These are phyloP conservation scores for Boletus huronensis DNA, from an alignment of 768 basidiomycete genomes.

Conservation along the genomic window DNA sequence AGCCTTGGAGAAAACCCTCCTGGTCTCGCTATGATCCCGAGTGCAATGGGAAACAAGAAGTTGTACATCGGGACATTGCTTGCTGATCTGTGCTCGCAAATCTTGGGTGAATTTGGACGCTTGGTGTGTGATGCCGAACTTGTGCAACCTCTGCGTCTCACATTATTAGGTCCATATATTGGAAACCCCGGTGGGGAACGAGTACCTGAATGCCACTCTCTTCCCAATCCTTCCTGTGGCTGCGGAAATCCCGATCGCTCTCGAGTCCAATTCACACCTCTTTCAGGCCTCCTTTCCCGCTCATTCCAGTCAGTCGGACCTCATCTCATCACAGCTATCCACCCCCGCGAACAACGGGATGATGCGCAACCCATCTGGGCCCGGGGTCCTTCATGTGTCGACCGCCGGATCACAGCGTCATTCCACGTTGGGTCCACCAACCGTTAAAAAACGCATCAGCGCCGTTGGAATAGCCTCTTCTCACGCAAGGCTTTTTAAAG, in stretches of 20 bases:
- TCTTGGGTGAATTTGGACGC: slow-evolving; percentile 80
- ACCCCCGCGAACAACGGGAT: slow-evolving; percentile 30
- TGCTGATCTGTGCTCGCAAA: slow-evolving; percentile 83
- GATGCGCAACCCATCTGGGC: slow-evolving; percentile 53
- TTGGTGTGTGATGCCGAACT: slow-evolving; percentile 52
- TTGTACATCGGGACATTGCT: slow-evolving; percentile 85
- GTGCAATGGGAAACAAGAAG: slow-evolving; percentile 82
- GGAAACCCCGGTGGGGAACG: slow-evolving; percentile 82
- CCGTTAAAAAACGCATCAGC: slow-evolving; percentile 57
- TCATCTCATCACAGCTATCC: slow-evolving; percentile 27
- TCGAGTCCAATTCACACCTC: slow-evolving; percentile 44
- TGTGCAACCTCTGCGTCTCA: slow-evolving; percentile 6
- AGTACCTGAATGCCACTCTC: slow-evolving; percentile 70
- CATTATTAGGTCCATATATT: slow-evolving; percentile 62
- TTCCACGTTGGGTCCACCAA: slow-evolving; percentile 44
- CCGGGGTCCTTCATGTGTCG: slow-evolving; percentile 23
- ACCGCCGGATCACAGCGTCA: slow-evolving; percentile 41
- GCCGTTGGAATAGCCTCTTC: slow-evolving; percentile 67
- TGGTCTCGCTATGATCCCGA: slow-evolving; percentile 76
- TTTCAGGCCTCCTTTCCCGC: slow-evolving; percentile 45
- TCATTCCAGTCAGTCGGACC: slow-evolving; percentile 56
- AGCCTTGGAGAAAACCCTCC: slow-evolving; percentile 54
- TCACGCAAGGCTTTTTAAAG: slow-evolving; percentile 82
- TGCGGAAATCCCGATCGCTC: slow-evolving; percentile 56
- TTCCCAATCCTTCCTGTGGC: slow-evolving; percentile 61